Evolutionary conservation across 352 stramenopile species (phyloP).

Genomic region (Globisporangium megalacanthum): DNA sequence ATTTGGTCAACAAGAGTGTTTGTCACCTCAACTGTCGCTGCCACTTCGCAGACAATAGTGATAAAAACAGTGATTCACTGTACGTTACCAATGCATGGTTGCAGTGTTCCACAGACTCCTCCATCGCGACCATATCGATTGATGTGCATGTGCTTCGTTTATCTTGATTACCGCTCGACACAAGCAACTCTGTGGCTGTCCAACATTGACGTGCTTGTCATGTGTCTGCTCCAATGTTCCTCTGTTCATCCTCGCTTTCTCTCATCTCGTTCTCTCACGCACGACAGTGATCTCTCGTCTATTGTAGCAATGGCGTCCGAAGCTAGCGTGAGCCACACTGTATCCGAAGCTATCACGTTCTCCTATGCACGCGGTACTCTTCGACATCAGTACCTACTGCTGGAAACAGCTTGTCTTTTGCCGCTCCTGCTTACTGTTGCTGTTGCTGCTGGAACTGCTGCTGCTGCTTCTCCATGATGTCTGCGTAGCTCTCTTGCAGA

Average conservation of each 20-base stretch:
- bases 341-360: background rate
- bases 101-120: background rate
- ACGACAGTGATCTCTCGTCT: conserved; percentile 1
- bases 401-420: too few species aligned
- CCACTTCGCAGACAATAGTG: background rate
- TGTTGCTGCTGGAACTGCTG: conserved; percentile 46
- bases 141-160: background rate
- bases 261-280: background rate
- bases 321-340: background rate
- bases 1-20: conserved; percentile 11
- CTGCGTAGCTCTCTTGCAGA: conserved; percentile 84
- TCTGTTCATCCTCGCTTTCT: background rate
- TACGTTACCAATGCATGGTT: background rate
- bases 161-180: background rate
- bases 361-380: too few species aligned
- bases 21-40: conserved; percentile 8
- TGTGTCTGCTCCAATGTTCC: too few species aligned
- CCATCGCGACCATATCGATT: background rate
- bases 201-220: too few species aligned
- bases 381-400: too few species aligned
- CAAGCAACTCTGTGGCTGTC: too few species aligned
- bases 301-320: background rate
- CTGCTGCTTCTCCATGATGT: conserved; percentile 85
- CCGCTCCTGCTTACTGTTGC: conserved; percentile 1
- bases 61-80: background rate